Conservation (phyloP, 78 protist genomes). For the Dictyostelium citrinum region DNA sequence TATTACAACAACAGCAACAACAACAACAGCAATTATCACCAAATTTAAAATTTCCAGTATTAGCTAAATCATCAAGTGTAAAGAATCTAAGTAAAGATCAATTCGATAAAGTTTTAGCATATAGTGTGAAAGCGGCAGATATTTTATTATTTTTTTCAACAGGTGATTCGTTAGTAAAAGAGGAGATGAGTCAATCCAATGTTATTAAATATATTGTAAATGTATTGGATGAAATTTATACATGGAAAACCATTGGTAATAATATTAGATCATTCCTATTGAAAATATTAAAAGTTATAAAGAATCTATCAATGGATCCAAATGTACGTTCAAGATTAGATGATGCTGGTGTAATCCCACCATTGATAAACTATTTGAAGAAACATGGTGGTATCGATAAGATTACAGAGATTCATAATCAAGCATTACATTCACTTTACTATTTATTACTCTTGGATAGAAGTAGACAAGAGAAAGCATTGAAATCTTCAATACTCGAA, state of each 20-base stretch:
- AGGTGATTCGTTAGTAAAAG: slow-evolving; percentile 58
- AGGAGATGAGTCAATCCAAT: slow-evolving; percentile 22
- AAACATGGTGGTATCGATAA: slow-evolving; percentile 41
- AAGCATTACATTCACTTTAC: slow-evolving; percentile 33
- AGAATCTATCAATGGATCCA: slow-evolving; percentile 68
- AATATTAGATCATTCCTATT: slow-evolving; percentile 55
- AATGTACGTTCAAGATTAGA: slow-evolving; percentile 21
- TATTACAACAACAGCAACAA: background rate
- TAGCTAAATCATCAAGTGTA: background rate
- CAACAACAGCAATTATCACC: background rate
- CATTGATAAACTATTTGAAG: slow-evolving; percentile 15
- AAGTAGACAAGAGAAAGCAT: slow-evolving; percentile 64
- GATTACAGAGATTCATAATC: slow-evolving; percentile 61
- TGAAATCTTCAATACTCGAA: slow-evolving; percentile 25
- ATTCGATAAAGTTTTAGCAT: slow-evolving; percentile 50
- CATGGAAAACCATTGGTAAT: slow-evolving; percentile 24
- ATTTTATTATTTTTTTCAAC: slow-evolving; percentile 66
- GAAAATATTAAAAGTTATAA: slow-evolving; percentile 34
- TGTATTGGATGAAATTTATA: slow-evolving; percentile 44
- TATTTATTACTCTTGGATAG: slow-evolving; percentile 48
- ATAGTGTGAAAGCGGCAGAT: slow-evolving; percentile 73
- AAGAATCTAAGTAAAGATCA: slow-evolving; percentile 42
- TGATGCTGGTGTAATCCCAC: slow-evolving; percentile 30
- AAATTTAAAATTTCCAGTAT: background rate
- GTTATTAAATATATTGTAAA: slow-evolving; percentile 11